A percentile compares a stretch with the other conserved stretches of the same genome.
phyloP scores from a whole-genome alignment of 2,329 filamentous ascomycete genomes.

The Aspergillus aculeatus region DNA sequence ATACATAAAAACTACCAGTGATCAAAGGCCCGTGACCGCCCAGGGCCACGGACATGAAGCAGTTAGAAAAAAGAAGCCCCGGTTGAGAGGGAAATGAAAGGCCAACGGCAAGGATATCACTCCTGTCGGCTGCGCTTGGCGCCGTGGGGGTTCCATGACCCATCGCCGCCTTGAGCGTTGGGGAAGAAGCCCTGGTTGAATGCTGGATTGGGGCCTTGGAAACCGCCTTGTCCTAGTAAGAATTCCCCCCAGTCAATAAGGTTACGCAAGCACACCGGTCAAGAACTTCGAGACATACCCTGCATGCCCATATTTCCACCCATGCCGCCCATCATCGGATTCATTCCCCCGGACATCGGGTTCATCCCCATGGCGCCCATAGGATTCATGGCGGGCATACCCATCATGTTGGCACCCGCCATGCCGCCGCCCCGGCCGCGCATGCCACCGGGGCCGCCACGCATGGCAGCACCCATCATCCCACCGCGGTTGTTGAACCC shows the following conservation, averaged over 20 bases:
- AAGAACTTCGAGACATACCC: constrained; percentile 36
- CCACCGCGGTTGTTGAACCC: constrained; percentile 54
- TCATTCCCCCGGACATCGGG: constrained; percentile 56
- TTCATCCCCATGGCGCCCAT: constrained; percentile 56
- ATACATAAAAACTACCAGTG: constrained; percentile 15
- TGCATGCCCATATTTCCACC: constrained; percentile 49
- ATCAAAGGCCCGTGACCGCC: constrained; percentile 9
- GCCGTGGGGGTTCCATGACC: constrained; percentile 77
- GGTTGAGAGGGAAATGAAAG: not conserved
- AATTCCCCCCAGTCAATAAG: not conserved
- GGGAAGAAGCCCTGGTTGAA: constrained; percentile 64
- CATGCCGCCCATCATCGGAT: constrained; percentile 56
- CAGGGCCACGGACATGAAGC: constrained; percentile 8
- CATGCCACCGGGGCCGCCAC: constrained; percentile 57
- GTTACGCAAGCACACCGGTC: not conserved
- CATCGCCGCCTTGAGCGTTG: constrained; percentile 43
- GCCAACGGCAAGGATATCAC: constrained; percentile 30
- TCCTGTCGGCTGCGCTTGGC: constrained; percentile 77
- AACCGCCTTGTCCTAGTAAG: constrained; percentile 51
- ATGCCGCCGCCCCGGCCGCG: constrained; percentile 59
- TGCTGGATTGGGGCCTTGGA: constrained; percentile 66
- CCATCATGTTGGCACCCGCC: constrained; percentile 56
- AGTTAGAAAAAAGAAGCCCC: constrained; percentile 3
- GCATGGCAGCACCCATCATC: constrained; percentile 54
- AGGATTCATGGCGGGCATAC: constrained; percentile 53